A percentile compares a stretch with the other conserved stretches of the same genome.
phyloP scores from a whole-genome alignment of 108 stramenopile species.

The Skeletonema tropicum region DNA sequence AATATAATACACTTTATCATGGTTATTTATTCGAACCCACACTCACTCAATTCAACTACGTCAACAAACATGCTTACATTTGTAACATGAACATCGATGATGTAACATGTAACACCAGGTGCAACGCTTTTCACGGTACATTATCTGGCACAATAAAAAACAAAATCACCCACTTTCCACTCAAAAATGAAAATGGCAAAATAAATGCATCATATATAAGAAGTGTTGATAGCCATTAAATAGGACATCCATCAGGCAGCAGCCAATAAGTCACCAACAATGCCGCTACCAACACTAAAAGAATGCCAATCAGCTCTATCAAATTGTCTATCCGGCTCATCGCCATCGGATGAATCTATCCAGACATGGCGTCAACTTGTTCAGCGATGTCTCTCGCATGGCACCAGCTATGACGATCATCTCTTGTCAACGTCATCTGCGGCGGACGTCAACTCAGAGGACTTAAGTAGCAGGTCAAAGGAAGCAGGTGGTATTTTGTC shows the following conservation, averaged over 20 bases:
- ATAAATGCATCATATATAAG: no score
- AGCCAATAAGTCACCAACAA: not conserved
- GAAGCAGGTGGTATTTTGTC: slow-evolving; percentile 5
- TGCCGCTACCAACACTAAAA: slow-evolving; percentile 20
- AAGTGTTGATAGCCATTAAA: no score
- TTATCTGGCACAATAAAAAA: no score
- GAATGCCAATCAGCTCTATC: slow-evolving; percentile 27
- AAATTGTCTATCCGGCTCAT: not conserved
- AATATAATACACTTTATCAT: no score
- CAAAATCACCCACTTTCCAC: no score
- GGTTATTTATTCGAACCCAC: no score
- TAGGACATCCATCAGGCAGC: not conserved
- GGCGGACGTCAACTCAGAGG: not conserved
- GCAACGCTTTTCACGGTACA: no score
- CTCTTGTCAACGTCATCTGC: slow-evolving; percentile 4
- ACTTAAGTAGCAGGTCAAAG: not conserved
- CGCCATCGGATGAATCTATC: slow-evolving; percentile 3
- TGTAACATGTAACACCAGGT: no score
- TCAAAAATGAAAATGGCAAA: no score
- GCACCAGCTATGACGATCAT: not conserved
- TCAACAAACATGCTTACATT: no score
- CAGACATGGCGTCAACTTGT: slow-evolving; percentile 15
- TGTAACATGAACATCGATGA: no score
- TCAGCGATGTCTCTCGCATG: slow-evolving; percentile 24
- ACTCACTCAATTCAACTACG: no score